Conservation (phyloP, 2,329 filamentous ascomycete genomes). For the Grosmannia clavigera region DNA sequence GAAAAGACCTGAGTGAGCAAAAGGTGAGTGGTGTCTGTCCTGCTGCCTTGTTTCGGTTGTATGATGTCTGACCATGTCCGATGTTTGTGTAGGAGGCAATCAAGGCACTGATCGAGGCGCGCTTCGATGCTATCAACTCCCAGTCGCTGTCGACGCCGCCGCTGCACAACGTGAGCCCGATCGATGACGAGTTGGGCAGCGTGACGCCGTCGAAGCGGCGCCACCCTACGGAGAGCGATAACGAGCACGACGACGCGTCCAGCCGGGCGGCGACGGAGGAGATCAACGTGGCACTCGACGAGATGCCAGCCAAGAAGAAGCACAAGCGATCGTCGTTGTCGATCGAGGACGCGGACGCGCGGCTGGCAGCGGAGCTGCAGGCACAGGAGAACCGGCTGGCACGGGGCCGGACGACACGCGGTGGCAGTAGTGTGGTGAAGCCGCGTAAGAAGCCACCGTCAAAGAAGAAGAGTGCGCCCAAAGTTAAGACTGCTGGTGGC, state of each 20-base stretch:
- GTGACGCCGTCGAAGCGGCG: conserved; percentile 23
- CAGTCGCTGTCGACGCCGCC: conserved; percentile 29
- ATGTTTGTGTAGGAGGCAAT: conserved; percentile 44
- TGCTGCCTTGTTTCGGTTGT: background rate
- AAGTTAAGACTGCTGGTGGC: conserved; percentile 65
- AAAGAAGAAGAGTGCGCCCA: conserved; percentile 64
- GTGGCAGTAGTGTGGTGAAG: conserved; percentile 50
- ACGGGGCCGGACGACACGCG: conserved; percentile 61
- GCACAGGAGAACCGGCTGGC: conserved; percentile 72
- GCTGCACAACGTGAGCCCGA: conserved; percentile 20
- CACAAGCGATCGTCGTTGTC: conserved; percentile 48
- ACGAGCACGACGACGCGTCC: conserved; percentile 19
- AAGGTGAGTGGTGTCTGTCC: conserved; percentile 30
- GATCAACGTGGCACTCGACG: conserved; percentile 27
- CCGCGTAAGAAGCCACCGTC: conserved; percentile 54
- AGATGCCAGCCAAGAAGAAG: conserved; percentile 44
- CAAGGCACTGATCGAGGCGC: conserved; percentile 58
- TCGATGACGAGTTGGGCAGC: background rate
- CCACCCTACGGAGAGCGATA: conserved; percentile 19
- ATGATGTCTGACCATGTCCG: background rate
- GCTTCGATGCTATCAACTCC: conserved; percentile 58
- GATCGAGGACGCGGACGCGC: conserved; percentile 68
- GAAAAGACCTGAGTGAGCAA: conserved; percentile 45
- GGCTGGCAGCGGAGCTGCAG: conserved; percentile 76
- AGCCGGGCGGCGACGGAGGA: conserved; percentile 18